A percentile compares a stretch with the other conserved stretches of the same genome.
Conservation (phyloP, 2,329 filamentous ascomycete species). For the Xylariaceae sp. region DNA sequence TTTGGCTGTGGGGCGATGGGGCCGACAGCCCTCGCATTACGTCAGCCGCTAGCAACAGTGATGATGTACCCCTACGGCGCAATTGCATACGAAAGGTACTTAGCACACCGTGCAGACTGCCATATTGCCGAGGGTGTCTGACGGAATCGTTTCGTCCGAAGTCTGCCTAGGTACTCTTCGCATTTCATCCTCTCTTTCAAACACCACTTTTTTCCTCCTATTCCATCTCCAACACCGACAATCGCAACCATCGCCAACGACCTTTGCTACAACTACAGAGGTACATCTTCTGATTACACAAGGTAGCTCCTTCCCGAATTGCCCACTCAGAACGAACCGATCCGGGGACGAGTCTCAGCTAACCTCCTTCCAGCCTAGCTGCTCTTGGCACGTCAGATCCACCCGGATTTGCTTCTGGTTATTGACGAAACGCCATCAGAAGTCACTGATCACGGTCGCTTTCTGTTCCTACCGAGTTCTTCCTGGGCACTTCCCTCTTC, state of each 20-base stretch:
- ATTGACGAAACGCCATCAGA: background rate
- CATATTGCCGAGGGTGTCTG: too few relatives aligned
- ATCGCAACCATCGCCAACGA: too few relatives aligned
- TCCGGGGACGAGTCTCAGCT: background rate
- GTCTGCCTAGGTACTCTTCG: too few relatives aligned
- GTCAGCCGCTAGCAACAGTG: background rate
- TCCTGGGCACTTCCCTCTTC: conserved; percentile 8
- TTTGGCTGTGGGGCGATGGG: background rate
- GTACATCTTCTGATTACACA: too few relatives aligned
- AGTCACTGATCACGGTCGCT: background rate
- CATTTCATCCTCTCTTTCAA: too few relatives aligned
- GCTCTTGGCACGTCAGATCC: background rate
- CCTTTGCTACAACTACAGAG: too few relatives aligned
- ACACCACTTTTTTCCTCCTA: too few relatives aligned
- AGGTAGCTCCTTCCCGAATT: background rate
- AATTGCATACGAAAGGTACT: too few relatives aligned
- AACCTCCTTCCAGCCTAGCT: background rate
- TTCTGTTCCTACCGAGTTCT: background rate
- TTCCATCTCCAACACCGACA: too few relatives aligned
- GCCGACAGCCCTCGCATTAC: background rate
- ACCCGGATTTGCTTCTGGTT: background rate
- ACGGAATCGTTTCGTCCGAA: too few relatives aligned
- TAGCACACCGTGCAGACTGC: too few relatives aligned
- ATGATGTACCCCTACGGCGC: too few relatives aligned
- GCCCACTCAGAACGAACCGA: background rate